These are phyloP conservation scores for Leccinum variicolor DNA, from an alignment of 768 basidiomycete species.

Conservation along the genomic window DNA sequence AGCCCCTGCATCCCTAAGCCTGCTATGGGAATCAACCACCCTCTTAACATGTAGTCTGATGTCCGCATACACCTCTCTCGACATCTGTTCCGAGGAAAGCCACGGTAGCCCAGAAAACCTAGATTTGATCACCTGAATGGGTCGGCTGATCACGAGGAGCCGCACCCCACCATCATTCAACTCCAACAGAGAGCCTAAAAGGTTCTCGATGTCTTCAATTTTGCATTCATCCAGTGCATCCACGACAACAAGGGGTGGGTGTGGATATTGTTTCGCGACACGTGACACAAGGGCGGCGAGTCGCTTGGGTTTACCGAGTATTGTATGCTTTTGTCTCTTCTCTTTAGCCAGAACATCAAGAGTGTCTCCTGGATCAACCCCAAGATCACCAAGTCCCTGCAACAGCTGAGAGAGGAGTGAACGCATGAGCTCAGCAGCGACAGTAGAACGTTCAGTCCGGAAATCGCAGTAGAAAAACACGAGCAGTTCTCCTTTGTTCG, in stretches of 20 bases:
- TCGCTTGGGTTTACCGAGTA: neutral
- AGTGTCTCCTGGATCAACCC: neutral
- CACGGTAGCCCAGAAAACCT: neutral
- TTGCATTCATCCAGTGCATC: conserved; percentile 20
- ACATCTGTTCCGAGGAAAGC: conserved; percentile 1
- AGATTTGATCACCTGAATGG: conserved; percentile 5
- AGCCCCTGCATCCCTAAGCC: neutral
- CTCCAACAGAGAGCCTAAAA: neutral
- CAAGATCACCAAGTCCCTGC: neutral
- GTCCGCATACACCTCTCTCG: conserved; percentile 1
- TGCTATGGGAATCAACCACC: conserved; percentile 4
- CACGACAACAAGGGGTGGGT: conserved; percentile 3
- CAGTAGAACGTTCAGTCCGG: neutral
- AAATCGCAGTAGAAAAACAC: neutral
- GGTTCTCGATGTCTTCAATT: neutral
- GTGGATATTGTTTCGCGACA: neutral
- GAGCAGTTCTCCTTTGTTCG: neutral
- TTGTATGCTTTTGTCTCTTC: neutral
- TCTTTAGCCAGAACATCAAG: neutral
- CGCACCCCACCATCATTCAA: neutral
- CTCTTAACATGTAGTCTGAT: conserved; percentile 3
- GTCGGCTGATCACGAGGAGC: conserved; percentile 4
- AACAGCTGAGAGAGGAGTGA: neutral
- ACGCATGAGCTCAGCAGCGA: neutral
- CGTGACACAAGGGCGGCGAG: neutral